Conservation (phyloP, 116 monocot species). For the Phalaenopsis hybrid region DNA sequence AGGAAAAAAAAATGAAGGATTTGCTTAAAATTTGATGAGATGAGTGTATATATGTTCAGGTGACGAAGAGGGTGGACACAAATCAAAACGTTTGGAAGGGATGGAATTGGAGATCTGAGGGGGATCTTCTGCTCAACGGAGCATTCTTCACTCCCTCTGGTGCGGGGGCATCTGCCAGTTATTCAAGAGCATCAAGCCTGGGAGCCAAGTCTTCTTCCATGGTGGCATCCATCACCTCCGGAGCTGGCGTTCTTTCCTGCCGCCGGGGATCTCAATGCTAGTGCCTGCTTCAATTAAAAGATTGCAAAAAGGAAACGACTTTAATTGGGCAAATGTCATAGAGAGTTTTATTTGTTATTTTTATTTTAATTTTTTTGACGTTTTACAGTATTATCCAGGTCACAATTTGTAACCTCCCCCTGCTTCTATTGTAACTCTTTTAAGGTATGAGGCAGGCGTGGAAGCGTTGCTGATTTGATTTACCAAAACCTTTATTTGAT, state of each 20-base stretch:
- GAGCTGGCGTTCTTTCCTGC: slow-evolving; percentile 58
- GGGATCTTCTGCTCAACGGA: slow-evolving; percentile 77
- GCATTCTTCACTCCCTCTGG: slow-evolving; percentile 91
- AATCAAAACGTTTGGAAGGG: slow-evolving; percentile 37
- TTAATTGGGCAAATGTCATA: slow-evolving; percentile 8
- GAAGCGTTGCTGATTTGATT: slow-evolving; percentile 45
- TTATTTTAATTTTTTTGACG: background rate
- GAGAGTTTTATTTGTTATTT: slow-evolving; percentile 13
- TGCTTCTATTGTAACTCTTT: slow-evolving; percentile 20
- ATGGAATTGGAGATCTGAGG: slow-evolving; percentile 97
- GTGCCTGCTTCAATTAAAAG: background rate
- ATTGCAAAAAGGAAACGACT: background rate
- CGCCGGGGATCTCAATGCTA: slow-evolving; percentile 35
- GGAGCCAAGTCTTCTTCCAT: slow-evolving; percentile 81
- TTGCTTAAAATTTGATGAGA: background rate
- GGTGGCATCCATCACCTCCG: slow-evolving; percentile 66
- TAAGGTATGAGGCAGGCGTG: slow-evolving; percentile 29
- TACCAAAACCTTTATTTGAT: slow-evolving; percentile 6
- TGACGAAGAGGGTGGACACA: slow-evolving; percentile 68
- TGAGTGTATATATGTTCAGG: slow-evolving; percentile 25
- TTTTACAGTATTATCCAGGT: background rate
- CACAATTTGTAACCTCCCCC: slow-evolving; percentile 48
- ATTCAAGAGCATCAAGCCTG: slow-evolving; percentile 85
- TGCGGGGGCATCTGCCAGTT: slow-evolving; percentile 59
- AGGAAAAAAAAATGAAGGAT: background rate